Base-by-base conservation (phyloP, 139 green algal genomes). In the Auxenochlorella protothecoides region DNA sequence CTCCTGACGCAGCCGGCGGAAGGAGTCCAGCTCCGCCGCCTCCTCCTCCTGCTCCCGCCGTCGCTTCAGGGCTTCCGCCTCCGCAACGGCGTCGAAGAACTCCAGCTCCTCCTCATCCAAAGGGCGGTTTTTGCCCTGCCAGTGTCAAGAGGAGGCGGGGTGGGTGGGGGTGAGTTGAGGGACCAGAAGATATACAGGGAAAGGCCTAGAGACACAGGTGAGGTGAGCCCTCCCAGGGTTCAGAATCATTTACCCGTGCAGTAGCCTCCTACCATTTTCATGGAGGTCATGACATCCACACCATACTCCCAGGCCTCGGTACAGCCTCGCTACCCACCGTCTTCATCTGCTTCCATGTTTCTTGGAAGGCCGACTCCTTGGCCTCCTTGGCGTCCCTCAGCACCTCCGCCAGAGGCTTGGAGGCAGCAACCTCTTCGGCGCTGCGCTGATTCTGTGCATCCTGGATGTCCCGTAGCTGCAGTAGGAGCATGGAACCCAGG, bases 321-420 rank as follows among this genome's bases (percentile, higher is more conserved):
- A 44, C 14, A 27, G 15, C 12, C 14, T 65, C 2, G 15, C 14
- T 68, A 72, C 15, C 44, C 68, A 75, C 71, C 55, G 68, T 73
- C 77, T 96, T 96, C 89, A 96, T 96, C 55, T 75, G 67, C 68
- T 82, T 87, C 89, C 90, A 93, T 55, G 81, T 67, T 10, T 90
- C 86, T 65, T 89, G 78, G 68, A 94, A 93, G 4, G 77, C 84
- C 12, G 78, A 80, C 16, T 96, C 83, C 75, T 95, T 96, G 12
- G 72, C 77, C 61, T 90, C 82, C 76, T 91, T 91, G 13, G 80
- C 76, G 71, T 93, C 88, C 9, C 69, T 16, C 66, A 96, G 74
- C 8, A 92, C 76, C 74, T 92, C 79, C 5, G 75, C 86, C 51
- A 95, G 79, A 3, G 88, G 84, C 77, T 90, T 92, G 75, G 85